A percentile compares a stretch with the other conserved stretches of the same genome.
Conservation (phyloP, 148 eudicot genomes). For the Rhododendron vialii region DNA sequence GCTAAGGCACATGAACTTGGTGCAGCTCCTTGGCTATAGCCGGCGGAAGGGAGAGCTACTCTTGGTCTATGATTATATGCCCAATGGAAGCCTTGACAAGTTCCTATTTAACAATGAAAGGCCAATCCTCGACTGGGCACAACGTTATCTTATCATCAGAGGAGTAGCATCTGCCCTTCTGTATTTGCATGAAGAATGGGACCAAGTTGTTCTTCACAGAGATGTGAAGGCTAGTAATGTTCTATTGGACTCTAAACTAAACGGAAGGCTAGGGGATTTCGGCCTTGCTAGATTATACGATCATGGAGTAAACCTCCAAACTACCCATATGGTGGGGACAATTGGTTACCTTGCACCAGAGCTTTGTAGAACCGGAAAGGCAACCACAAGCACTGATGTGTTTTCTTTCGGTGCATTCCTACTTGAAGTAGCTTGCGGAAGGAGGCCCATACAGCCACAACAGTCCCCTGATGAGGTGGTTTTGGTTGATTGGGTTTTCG, state of each 20-base stretch:
- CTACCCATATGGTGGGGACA: constrained; percentile 42
- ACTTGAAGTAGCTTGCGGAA: constrained; percentile 38
- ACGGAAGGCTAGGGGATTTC: constrained; percentile 40
- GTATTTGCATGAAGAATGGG: constrained; percentile 51
- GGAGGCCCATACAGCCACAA: constrained; percentile 24
- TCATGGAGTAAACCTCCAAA: constrained; percentile 37
- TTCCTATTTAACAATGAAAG: constrained; percentile 20
- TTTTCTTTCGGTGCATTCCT: constrained; percentile 37
- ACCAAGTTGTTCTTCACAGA: constrained; percentile 44
- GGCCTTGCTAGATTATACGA: constrained; percentile 39
- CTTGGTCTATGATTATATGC: constrained; percentile 26
- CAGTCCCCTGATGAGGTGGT: constrained; percentile 3
- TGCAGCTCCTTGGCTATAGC: constrained; percentile 42
- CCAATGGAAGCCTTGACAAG: constrained; percentile 43
- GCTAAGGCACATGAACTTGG: constrained; percentile 41
- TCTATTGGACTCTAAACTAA: constrained; percentile 30
- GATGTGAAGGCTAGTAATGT: constrained; percentile 50
- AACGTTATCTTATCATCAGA: constrained; percentile 25
- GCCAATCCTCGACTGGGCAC: constrained; percentile 26
- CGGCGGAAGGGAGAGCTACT: constrained; percentile 7
- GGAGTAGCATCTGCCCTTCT: constrained; percentile 42
- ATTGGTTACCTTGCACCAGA: constrained; percentile 44
- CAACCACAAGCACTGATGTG: constrained; percentile 33
- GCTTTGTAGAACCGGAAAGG: constrained; percentile 34
- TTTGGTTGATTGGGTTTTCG: constrained; percentile 31